Base-by-base conservation (phyloP, 176 grass and related monocot genomes). In the Zizania latifolia region DNA sequence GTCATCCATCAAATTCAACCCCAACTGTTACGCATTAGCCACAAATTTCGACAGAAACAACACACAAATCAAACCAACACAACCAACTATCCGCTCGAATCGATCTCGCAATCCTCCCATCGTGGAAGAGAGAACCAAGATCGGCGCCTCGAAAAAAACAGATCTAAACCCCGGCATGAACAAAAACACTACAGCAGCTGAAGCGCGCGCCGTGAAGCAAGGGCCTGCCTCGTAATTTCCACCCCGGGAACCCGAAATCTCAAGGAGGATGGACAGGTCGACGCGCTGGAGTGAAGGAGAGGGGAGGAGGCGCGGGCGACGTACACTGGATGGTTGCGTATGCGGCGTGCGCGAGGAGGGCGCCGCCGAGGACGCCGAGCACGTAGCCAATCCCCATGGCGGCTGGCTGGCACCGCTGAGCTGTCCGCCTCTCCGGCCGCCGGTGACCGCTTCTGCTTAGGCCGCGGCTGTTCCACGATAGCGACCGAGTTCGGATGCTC, bases 311-410 rank as follows among this genome's bases (percentile, higher is more conserved):
- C 19, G 8, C 12, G 68, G 1, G 62, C 24, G 4, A 36, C 8
- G 57, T 85, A 92, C 91, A 98, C 72, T 94, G 91, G 66, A 98
- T 92, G 85, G 95, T 94, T 74, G 81, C 79, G 70, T 91, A 92
- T 27, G 88, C 94, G 58, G 88, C 90, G 80, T 98, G 91, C 39
- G 78, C 91, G 75, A 98, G 88, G 46, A 98, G 57, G 45, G 92
- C 67, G 68, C 91, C 94, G n/a, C 91, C 91, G 69, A 98, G 29
- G 45, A 93, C 36, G 73, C 94, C 94, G 16, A 92, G 58, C n/a
- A 68, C 67, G 86, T 92, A 85, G 81, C 91, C 94, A 48, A 94
- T 56, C 46, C 89, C 86, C 94, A 98, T 98, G 74, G 60, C 44
- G 10, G 31, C 17, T n/a, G n/a, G n/a, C n/a, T 64, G 36, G 70